These are phyloP conservation scores for Hypoxylon sp. DNA, from an alignment of 2,329 filamentous ascomycete species.

Conservation along the genomic window DNA sequence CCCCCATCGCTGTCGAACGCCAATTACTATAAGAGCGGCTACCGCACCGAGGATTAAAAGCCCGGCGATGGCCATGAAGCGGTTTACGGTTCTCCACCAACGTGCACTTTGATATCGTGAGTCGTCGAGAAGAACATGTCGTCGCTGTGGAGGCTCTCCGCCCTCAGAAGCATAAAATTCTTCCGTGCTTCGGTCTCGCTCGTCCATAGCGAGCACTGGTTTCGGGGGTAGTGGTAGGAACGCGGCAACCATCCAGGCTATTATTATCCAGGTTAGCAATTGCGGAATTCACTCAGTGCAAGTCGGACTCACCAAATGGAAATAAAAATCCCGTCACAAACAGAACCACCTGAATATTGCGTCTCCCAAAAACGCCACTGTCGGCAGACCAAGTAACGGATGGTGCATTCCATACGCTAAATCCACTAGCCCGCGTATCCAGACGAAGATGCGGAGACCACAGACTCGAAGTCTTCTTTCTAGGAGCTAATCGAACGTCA, in stretches of 20 bases:
- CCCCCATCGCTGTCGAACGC: conserved; percentile 64
- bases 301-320: conserved; percentile 70
- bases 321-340: conserved; percentile 84
- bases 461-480: conserved; percentile 69
- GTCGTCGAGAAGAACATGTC: conserved; percentile 57
- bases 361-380: conserved; percentile 70
- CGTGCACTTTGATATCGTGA: conserved; percentile 64
- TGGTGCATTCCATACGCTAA: conserved; percentile 80
- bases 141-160: conserved; percentile 48
- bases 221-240: conserved; percentile 77
- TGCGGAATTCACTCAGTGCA: neutral
- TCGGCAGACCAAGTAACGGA: conserved; percentile 74
- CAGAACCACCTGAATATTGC: conserved; percentile 79
- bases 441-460: conserved; percentile 80
- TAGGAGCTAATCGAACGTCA: conserved; percentile 51
- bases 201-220: conserved; percentile 64
- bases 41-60: conserved; percentile 66
- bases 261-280: conserved; percentile 51
- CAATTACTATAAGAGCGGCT: conserved; percentile 64
- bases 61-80: conserved; percentile 69
- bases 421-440: conserved; percentile 70
- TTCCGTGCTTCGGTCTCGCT: conserved; percentile 58
- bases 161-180: conserved; percentile 55
- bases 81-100: conserved; percentile 72
- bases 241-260: conserved; percentile 84